phyloP scores from a whole-genome alignment of 192 early-diverging fungal genomes.

The Backusella tarrabulga region DNA sequence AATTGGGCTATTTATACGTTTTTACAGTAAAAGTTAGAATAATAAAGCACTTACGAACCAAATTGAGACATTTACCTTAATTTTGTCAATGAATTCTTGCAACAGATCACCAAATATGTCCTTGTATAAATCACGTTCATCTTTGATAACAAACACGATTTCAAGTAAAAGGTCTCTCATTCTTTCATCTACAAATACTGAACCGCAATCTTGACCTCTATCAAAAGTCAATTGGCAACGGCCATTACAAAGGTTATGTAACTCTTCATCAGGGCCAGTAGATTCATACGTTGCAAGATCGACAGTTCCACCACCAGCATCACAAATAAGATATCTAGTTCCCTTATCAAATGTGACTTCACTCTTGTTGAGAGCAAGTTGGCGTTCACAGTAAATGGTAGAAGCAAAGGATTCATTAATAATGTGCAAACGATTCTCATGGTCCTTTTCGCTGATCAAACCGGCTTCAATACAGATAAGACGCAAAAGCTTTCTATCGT shows the following conservation, averaged over 20 bases:
- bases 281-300: slow-evolving; percentile 8
- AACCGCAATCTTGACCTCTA: background rate
- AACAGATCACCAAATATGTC: background rate
- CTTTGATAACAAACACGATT: background rate
- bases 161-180: background rate
- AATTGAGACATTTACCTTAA: background rate
- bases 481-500: background rate
- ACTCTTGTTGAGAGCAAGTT: background rate
- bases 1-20: background rate
- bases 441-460: slow-evolving; percentile 6
- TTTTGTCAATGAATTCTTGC: background rate
- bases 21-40: background rate
- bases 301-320: slow-evolving; percentile 15
- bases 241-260: background rate
- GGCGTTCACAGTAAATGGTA: background rate
- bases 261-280: background rate
- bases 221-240: slow-evolving; percentile 4
- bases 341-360: background rate
- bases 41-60: background rate
- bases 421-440: background rate
- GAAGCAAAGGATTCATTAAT: slow-evolving; percentile 12
- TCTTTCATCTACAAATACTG: background rate
- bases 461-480: background rate
- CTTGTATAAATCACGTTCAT: background rate
- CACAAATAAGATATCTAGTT: background rate